These are phyloP conservation scores for Cenococcum geophilum DNA, from an alignment of 495 filamentous ascomycete genomes.

Conservation along the genomic window DNA sequence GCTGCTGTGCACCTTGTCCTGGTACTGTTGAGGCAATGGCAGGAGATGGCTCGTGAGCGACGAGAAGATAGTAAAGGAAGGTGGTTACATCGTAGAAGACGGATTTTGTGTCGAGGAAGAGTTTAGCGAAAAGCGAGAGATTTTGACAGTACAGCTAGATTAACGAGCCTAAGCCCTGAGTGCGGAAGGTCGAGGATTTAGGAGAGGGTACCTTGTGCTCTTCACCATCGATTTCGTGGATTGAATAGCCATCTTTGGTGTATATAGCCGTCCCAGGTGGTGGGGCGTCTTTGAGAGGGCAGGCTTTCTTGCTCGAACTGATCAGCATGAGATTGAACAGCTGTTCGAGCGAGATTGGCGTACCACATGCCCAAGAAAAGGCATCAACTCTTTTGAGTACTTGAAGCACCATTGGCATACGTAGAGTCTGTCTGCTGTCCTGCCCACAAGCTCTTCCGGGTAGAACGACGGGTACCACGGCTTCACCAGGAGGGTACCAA, in stretches of 20 bases:
- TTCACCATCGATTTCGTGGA: constrained; percentile 92
- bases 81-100: constrained; percentile 95
- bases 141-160: constrained; percentile 84
- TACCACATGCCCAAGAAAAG: constrained; percentile 51
- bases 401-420: constrained; percentile 93
- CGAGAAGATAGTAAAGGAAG: constrained; percentile 91
- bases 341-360: constrained; percentile 25
- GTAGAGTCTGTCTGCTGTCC: constrained; percentile 55
- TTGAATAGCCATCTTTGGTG: constrained; percentile 52
- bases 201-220: constrained; percentile 57
- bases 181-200: neutral
- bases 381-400: constrained; percentile 68
- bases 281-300: constrained; percentile 35
- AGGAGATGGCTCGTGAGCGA: constrained; percentile 51
- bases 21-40: constrained; percentile 2
- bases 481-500: constrained; percentile 42
- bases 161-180: neutral
- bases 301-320: constrained; percentile 41
- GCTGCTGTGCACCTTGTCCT: constrained; percentile 28
- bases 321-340: constrained; percentile 20
- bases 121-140: constrained; percentile 91
- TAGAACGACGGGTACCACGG: constrained; percentile 46
- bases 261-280: constrained; percentile 47
- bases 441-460: constrained; percentile 40
- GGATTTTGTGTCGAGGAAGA: constrained; percentile 96